phyloP scores from a whole-genome alignment of 257 asterid species.

The Primulina tabacum region DNA sequence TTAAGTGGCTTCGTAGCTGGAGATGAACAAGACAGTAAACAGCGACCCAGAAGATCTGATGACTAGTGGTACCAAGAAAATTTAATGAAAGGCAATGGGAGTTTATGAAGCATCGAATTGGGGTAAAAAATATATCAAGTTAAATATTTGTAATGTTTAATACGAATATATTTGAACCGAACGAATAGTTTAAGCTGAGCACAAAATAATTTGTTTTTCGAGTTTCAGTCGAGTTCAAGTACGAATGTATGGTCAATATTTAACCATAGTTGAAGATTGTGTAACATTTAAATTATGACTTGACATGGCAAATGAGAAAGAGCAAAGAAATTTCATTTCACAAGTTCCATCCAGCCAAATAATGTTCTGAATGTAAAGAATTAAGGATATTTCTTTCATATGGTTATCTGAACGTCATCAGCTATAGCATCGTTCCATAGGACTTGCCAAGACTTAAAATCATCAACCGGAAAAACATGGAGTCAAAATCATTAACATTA shows the following conservation, averaged over 20 bases:
- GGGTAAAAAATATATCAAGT: not conserved
- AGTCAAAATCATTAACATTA: slow-evolving; percentile 12
- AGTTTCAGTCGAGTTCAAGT: no score
- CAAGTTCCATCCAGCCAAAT: slow-evolving; percentile 19
- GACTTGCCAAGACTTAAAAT: slow-evolving; percentile 30
- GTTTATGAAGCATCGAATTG: not conserved
- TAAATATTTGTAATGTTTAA: not conserved
- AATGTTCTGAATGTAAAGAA: slow-evolving; percentile 32
- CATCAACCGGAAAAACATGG: slow-evolving; percentile 19
- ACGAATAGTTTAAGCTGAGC: no score
- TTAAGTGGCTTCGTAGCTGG: not conserved
- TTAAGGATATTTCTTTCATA: slow-evolving; percentile 26
- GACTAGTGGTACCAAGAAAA: not conserved
- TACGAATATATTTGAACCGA: no score
- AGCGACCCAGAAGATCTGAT: not conserved
- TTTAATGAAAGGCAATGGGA: no score
- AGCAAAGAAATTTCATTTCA: not conserved
- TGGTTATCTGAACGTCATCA: slow-evolving; percentile 26
- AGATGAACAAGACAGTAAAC: slow-evolving; percentile 12
- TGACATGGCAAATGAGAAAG: slow-evolving; percentile 6
- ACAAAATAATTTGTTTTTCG: no score
- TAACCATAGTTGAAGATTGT: not conserved
- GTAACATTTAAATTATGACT: not conserved
- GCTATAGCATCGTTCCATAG: slow-evolving; percentile 30
- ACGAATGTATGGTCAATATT: no score